These are phyloP conservation scores for Vavraia culicis DNA, from an alignment of 371 early-diverging fungal genomes.

Conservation along the genomic window DNA sequence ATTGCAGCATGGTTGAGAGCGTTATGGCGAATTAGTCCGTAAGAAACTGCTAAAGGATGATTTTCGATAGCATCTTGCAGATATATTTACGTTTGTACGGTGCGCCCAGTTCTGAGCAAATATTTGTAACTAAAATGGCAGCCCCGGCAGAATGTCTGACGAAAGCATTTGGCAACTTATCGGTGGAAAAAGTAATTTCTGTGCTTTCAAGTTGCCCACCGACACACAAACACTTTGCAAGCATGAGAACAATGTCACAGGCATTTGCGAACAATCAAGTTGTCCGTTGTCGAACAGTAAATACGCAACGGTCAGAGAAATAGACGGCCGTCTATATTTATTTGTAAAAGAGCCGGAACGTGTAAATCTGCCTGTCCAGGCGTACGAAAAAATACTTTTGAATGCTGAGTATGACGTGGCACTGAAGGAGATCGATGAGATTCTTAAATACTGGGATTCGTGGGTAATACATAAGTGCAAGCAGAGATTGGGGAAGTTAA, in stretches of 20 bases:
- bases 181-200: slow-evolving; percentile 26
- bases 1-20: too few relatives aligned
- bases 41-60: slow-evolving; percentile 31
- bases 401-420: slow-evolving; percentile 73
- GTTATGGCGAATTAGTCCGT: too few relatives aligned
- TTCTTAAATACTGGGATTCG: slow-evolving; percentile 70
- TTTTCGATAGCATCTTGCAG: slow-evolving; percentile 29
- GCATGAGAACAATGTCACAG: slow-evolving; percentile 88
- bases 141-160: slow-evolving; percentile 26
- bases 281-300: slow-evolving; percentile 90
- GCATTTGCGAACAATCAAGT: slow-evolving; percentile 74
- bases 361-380: slow-evolving; percentile 67
- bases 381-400: slow-evolving; percentile 79
- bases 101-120: background rate
- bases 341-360: slow-evolving; percentile 80
- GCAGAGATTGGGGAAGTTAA: slow-evolving; percentile 79
- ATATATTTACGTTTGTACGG: background rate
- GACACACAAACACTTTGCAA: slow-evolving; percentile 63
- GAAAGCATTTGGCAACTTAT: slow-evolving; percentile 40
- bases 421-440: slow-evolving; percentile 66
- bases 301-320: slow-evolving; percentile 88
- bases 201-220: slow-evolving; percentile 48
- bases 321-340: slow-evolving; percentile 48
- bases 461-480: slow-evolving; percentile 83
- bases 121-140: background rate